Evolutionary conservation across 2,329 filamentous ascomycete species (phyloP).

Genomic region (Chrysosporium queenslandicum): DNA sequence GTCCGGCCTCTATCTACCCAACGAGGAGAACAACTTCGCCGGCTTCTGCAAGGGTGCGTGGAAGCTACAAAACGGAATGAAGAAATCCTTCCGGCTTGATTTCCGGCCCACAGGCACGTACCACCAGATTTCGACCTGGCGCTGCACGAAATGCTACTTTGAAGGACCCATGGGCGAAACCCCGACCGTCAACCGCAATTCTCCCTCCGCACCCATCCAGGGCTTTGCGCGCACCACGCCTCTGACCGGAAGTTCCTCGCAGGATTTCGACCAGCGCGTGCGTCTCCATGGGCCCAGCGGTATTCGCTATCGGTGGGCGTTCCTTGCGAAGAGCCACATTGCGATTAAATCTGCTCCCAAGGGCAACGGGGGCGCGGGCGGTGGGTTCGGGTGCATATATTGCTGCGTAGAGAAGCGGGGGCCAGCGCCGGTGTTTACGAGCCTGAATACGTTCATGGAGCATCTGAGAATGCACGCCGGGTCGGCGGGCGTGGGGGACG

Average conservation of each 20-base stretch:
- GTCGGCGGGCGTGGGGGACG: conserved; percentile 1
- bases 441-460: conserved; percentile 35
- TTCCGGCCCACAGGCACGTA: conserved; percentile 25
- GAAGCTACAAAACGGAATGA: conserved; percentile 29
- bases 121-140: conserved; percentile 28
- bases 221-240: conserved; percentile 8
- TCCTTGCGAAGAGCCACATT: conserved; percentile 41
- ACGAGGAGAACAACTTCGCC: conserved; percentile 27
- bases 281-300: conserved; percentile 25
- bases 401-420: conserved; percentile 34
- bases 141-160: conserved; percentile 37
- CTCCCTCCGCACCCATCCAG: conserved; percentile 13
- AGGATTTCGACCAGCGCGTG: conserved; percentile 25
- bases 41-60: conserved; percentile 42
- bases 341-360: conserved; percentile 24
- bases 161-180: conserved; percentile 28
- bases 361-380: conserved; percentile 13
- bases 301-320: conserved; percentile 39
- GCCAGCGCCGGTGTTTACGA: conserved; percentile 30
- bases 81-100: conserved; percentile 27
- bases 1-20: conserved; percentile 24
- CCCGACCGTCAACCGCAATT: conserved; percentile 15
- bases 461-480: conserved; percentile 33
- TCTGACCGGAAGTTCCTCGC: background rate
- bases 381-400: conserved; percentile 39